Conservation (phyloP, 768 basidiomycete species). For the Lactifluus subvellereus region DNA sequence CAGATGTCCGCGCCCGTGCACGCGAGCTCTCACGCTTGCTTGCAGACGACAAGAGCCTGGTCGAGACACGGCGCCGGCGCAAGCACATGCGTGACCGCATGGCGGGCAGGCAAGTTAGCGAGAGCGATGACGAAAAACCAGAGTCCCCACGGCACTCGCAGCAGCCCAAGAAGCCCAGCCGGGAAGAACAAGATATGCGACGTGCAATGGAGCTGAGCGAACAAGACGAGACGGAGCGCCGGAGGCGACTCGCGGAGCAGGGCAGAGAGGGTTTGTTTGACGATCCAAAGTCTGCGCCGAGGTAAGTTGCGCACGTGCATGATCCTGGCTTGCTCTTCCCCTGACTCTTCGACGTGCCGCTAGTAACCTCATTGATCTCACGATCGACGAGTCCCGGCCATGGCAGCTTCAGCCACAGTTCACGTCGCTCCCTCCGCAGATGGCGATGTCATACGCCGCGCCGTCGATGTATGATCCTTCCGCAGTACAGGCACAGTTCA, state of each 20-base stretch:
- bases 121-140: constrained; percentile 37
- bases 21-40: constrained; percentile 94
- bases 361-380: constrained; percentile 18
- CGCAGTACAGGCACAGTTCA: constrained; percentile 40
- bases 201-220: constrained; percentile 82
- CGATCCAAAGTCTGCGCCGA: constrained; percentile 47
- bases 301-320: constrained; percentile 45
- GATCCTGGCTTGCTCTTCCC: neutral
- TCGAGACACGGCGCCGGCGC: constrained; percentile 69
- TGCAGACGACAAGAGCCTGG: constrained; percentile 69
- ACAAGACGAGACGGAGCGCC: constrained; percentile 77
- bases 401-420: constrained; percentile 27
- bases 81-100: constrained; percentile 90
- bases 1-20: constrained; percentile 91
- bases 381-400: constrained; percentile 22
- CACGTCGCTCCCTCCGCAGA: constrained; percentile 21
- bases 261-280: constrained; percentile 77
- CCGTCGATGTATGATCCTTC: constrained; percentile 12
- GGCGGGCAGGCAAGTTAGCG: constrained; percentile 40
- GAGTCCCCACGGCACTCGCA: constrained; percentile 27
- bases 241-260: constrained; percentile 56
- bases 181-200: constrained; percentile 74
- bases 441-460: constrained; percentile 2
- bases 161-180: constrained; percentile 23
- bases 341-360: constrained; percentile 6